phyloP scores from a whole-genome alignment of 164 flowering plant genomes.

The Magnolia changhungtana region DNA sequence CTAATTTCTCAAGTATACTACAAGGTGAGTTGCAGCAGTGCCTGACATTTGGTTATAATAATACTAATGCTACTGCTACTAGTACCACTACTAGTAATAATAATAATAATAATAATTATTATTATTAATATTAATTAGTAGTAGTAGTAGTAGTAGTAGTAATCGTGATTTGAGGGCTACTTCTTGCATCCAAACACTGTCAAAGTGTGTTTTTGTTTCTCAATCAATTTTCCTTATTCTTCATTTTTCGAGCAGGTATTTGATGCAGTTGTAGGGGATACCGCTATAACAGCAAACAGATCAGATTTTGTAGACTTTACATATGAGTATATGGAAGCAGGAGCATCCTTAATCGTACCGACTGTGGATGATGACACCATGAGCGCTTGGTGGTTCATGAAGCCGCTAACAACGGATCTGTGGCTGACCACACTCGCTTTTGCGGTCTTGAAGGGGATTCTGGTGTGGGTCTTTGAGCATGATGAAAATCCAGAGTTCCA shows the following conservation, averaged over 20 bases:
- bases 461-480: conserved; percentile 15
- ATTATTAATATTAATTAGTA: no score
- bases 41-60: background rate
- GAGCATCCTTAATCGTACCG: conserved; percentile 13
- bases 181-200: no score
- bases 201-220: no score
- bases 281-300: conserved; percentile 6
- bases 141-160: no score
- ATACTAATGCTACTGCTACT: background rate
- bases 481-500: conserved; percentile 5
- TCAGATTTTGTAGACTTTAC: conserved; percentile 14
- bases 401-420: conserved; percentile 8
- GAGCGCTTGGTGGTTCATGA: conserved; percentile 12
- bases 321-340: conserved; percentile 3
- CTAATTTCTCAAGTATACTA: conserved; percentile 1
- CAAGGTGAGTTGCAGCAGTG: background rate
- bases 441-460: conserved; percentile 1
- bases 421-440: conserved; percentile 8
- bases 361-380: background rate
- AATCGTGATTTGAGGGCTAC: no score
- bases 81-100: no score
- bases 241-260: background rate
- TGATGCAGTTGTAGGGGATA: conserved; percentile 13
- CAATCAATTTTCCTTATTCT: background rate
- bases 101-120: no score